phyloP scores from a whole-genome alignment of 768 basidiomycete genomes.

The Leccinum arenicola region DNA sequence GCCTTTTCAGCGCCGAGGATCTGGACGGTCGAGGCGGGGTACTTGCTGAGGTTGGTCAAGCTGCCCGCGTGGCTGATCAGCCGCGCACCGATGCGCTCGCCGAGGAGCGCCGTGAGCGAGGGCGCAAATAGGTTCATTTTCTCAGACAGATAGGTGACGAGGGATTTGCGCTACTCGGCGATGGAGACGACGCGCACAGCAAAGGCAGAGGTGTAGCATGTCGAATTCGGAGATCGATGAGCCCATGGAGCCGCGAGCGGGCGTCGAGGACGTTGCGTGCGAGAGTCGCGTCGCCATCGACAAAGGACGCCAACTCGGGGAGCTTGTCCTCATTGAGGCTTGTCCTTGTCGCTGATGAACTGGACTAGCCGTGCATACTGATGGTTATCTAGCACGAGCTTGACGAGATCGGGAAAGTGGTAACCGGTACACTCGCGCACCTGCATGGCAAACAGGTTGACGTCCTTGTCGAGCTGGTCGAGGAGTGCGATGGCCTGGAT shows the following conservation, averaged over 20 bases:
- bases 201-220: conserved; percentile 91
- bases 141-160: conserved; percentile 84
- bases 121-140: conserved; percentile 99
- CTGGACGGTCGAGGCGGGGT: conserved; percentile 97
- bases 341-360: conserved; percentile 88
- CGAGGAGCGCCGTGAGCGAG: conserved; percentile 84
- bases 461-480: conserved; percentile 99
- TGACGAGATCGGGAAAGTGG: conserved; percentile 96
- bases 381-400: conserved; percentile 90
- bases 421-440: conserved; percentile 99
- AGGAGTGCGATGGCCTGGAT: conserved; percentile 98
- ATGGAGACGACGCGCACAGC: conserved; percentile 88
- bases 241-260: conserved; percentile 89
- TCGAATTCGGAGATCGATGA: conserved; percentile 88
- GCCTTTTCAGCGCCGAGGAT: conserved; percentile 98
- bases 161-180: conserved; percentile 88
- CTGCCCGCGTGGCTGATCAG: conserved; percentile 96
- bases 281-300: conserved; percentile 80
- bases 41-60: conserved; percentile 95
- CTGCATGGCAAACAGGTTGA: conserved; percentile 98
- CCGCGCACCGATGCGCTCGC: conserved; percentile 89
- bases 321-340: conserved; percentile 73
- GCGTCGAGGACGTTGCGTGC: conserved; percentile 96
- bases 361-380: conserved; percentile 85
- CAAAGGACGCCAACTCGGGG: conserved; percentile 69